phyloP scores from a whole-genome alignment of 1,284 basidiomycete genomes.

The Microbotryum intermedium region DNA sequence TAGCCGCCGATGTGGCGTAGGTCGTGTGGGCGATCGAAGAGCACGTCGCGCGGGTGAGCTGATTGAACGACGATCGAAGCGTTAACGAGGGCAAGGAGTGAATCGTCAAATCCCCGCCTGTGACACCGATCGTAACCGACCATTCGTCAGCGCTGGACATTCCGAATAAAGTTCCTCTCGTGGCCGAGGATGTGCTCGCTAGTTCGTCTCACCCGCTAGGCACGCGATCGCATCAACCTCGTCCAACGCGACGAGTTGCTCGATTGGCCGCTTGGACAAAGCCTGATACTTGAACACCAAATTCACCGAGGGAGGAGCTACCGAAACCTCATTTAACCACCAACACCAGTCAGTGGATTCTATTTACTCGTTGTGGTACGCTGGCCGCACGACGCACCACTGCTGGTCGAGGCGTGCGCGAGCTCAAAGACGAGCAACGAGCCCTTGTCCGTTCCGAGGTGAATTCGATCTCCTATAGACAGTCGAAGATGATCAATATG shows the following conservation, averaged over 20 bases:
- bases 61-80: slow-evolving; percentile 17
- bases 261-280: slow-evolving; percentile 61
- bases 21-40: slow-evolving; percentile 19
- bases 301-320: slow-evolving; percentile 38
- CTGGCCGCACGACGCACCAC: neutral
- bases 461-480: slow-evolving; percentile 19
- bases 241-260: slow-evolving; percentile 74
- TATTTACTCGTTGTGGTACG: too few species aligned
- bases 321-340: too few species aligned
- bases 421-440: slow-evolving; percentile 24
- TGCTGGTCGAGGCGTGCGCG: slow-evolving; percentile 8
- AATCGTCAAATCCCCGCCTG: slow-evolving; percentile 23
- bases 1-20: neutral
- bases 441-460: slow-evolving; percentile 26
- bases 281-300: slow-evolving; percentile 59
- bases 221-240: slow-evolving; percentile 72
- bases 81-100: slow-evolving; percentile 13
- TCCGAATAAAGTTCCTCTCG: neutral
- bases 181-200: neutral
- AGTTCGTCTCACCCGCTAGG: slow-evolving; percentile 58
- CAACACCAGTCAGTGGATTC: too few species aligned
- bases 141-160: neutral
- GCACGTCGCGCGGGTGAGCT: slow-evolving; percentile 1
- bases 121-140: neutral
- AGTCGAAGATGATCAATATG: neutral